phyloP scores from a whole-genome alignment of 768 basidiomycete genomes.

The Phaffia australis region DNA sequence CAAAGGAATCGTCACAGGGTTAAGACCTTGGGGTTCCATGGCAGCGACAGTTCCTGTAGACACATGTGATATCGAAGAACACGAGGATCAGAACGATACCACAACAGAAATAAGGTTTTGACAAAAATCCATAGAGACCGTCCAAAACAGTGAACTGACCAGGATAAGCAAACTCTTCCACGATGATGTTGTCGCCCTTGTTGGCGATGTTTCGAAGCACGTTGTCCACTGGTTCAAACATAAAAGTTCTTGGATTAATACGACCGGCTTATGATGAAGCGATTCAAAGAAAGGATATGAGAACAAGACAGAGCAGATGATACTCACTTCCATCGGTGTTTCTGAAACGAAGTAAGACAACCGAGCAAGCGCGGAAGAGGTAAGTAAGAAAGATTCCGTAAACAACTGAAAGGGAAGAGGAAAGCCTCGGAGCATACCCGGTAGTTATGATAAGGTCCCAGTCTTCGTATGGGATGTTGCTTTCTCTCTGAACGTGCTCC shows the following conservation, averaged over 20 bases:
- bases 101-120: neutral
- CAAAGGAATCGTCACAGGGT: slow-evolving; percentile 4
- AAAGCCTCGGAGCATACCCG: neutral
- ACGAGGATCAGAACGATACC: neutral
- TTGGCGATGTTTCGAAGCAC: neutral
- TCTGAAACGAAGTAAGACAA: neutral
- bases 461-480: slow-evolving; percentile 12
- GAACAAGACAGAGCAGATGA: too few species aligned
- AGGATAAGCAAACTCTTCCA: slow-evolving; percentile 14
- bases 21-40: slow-evolving; percentile 11
- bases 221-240: slow-evolving; percentile 1
- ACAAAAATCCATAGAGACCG: neutral
- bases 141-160: too few species aligned
- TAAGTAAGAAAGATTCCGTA: slow-evolving; percentile 1
- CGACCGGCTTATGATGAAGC: too few species aligned
- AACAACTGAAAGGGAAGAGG: neutral
- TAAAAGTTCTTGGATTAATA: too few species aligned
- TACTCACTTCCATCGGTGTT: slow-evolving; percentile 18
- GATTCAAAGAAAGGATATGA: too few species aligned
- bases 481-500: slow-evolving; percentile 6
- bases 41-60: slow-evolving; percentile 15
- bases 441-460: slow-evolving; percentile 17
- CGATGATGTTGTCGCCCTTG: slow-evolving; percentile 5
- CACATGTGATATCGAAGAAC: neutral
- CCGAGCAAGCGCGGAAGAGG: neutral